These are phyloP conservation scores for Pleurotus giganteus DNA, from an alignment of 768 basidiomycete genomes.

Conservation along the genomic window DNA sequence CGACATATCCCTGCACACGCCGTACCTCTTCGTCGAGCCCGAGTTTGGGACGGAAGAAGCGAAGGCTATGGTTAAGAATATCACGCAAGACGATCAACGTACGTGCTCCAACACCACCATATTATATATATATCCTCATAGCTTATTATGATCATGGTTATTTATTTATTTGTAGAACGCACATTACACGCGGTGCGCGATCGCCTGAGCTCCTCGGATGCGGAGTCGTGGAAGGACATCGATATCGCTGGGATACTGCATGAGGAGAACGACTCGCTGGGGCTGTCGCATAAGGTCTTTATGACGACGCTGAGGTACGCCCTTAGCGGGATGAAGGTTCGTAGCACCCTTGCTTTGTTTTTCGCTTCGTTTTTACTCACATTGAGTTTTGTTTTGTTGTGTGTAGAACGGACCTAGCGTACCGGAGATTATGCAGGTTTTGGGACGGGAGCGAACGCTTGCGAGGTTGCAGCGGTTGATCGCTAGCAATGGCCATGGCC, in stretches of 20 bases:
- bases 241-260: constrained; percentile 40
- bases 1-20: constrained; percentile 66
- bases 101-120: too few relatives aligned
- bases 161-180: constrained; percentile 21
- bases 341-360: constrained; percentile 13
- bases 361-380: background rate
- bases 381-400: background rate
- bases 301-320: constrained; percentile 77
- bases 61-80: constrained; percentile 42
- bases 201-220: constrained; percentile 29
- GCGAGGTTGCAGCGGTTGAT: constrained; percentile 25
- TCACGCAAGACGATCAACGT: constrained; percentile 45
- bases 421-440: constrained; percentile 39
- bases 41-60: constrained; percentile 57
- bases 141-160: constrained; percentile 9
- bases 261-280: constrained; percentile 37
- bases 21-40: constrained; percentile 80
- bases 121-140: background rate
- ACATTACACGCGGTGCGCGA: constrained; percentile 29
- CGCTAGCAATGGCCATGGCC: too few relatives aligned
- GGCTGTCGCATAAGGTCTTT: constrained; percentile 47
- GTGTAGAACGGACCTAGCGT: constrained; percentile 48
- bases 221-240: constrained; percentile 35
- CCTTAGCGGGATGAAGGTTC: constrained; percentile 82
- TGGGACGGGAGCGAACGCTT: constrained; percentile 42